A percentile compares a stretch with the other conserved stretches of the same genome.
These are phyloP conservation scores for Acanthamoeba culbertsoni DNA, from an alignment of 208 protist species.

Conservation along the genomic window DNA sequence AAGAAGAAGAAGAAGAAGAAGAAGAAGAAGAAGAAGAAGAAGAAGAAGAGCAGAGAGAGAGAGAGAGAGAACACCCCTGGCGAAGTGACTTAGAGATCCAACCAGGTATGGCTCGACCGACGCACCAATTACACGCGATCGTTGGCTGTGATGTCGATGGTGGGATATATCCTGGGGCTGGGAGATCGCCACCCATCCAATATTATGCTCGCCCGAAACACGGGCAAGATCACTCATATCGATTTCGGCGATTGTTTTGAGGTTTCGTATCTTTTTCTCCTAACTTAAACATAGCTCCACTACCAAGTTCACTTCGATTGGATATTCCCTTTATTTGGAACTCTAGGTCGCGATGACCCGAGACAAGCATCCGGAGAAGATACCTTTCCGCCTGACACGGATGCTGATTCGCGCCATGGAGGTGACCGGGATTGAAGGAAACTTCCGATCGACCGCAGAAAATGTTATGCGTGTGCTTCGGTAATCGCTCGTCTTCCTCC, in stretches of 20 bases:
- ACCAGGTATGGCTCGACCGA: constrained; percentile 94
- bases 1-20: too few relatives aligned
- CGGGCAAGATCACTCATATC: constrained; percentile 99
- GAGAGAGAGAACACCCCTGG: background rate
- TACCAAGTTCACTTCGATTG: background rate
- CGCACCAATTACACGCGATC: constrained; percentile 98
- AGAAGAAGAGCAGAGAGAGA: background rate
- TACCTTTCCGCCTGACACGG: constrained; percentile 99
- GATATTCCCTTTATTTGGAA: background rate
- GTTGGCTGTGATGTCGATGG: constrained; percentile 98
- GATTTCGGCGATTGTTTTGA: constrained; percentile 99
- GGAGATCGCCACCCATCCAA: constrained; percentile 99
- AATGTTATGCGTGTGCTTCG: constrained; percentile 96
- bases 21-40: background rate
- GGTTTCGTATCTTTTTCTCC: constrained; percentile 61
- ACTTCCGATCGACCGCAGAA: constrained; percentile 97
- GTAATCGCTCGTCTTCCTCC: background rate
- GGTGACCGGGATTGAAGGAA: constrained; percentile 96
- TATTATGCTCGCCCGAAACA: constrained; percentile 98
- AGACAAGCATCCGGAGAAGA: constrained; percentile 97
- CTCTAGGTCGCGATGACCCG: constrained; percentile 95
- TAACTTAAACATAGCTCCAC: background rate
- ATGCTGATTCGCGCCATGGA: constrained; percentile 99
- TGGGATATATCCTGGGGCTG: constrained; percentile 97
- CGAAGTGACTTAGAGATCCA: background rate